These are phyloP conservation scores for Dioszegia crocea DNA, from an alignment of 768 basidiomycete genomes.

Conservation along the genomic window DNA sequence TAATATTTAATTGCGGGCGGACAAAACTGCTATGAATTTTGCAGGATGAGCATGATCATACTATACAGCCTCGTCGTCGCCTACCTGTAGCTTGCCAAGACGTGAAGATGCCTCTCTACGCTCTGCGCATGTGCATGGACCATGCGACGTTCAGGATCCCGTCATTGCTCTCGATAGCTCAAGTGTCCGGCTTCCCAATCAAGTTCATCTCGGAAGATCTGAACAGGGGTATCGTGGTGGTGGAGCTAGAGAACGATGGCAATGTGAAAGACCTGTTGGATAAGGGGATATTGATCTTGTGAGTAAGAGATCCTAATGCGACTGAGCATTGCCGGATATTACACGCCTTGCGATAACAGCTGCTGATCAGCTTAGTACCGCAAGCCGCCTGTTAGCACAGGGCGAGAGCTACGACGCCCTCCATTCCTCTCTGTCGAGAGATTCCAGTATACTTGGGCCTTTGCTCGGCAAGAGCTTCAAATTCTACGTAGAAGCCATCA, in stretches of 20 bases:
- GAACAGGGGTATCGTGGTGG: conserved; percentile 26
- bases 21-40: too few relatives aligned
- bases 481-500: conserved; percentile 63
- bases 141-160: conserved; percentile 80
- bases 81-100: background rate
- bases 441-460: conserved; percentile 61
- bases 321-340: background rate
- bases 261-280: conserved; percentile 69
- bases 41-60: too few relatives aligned
- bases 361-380: conserved; percentile 55
- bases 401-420: conserved; percentile 67
- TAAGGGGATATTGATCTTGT: conserved; percentile 83
- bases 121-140: conserved; percentile 74
- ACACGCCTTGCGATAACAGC: too few relatives aligned
- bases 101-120: conserved; percentile 51
- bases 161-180: conserved; percentile 71
- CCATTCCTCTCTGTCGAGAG: conserved; percentile 57
- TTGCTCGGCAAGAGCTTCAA: conserved; percentile 66
- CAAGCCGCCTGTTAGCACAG: conserved; percentile 73
- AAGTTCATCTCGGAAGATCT: conserved; percentile 56
- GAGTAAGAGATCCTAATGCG: conserved; percentile 37
- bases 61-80: too few relatives aligned
- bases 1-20: too few relatives aligned
- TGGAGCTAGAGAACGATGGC: conserved; percentile 61
- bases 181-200: conserved; percentile 66